Conservation (phyloP, 2,329 filamentous ascomycete genomes). For the Fusarium sp. region DNA sequence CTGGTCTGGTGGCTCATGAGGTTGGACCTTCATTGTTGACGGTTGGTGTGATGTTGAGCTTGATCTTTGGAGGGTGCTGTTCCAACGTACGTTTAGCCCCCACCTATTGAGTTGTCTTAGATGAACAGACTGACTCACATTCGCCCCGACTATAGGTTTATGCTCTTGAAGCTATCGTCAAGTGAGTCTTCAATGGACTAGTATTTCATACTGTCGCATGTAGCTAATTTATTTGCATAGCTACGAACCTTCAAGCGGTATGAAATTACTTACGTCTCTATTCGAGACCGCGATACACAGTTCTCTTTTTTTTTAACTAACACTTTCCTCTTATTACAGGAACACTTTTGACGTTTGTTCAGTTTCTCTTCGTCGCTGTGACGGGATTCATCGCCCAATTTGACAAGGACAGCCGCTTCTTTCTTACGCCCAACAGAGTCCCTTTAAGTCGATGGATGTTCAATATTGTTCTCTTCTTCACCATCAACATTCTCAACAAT, state of each 20-base stretch:
- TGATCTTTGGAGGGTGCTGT: constrained; percentile 97
- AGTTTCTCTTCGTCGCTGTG: constrained; percentile 85
- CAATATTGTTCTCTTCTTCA: constrained; percentile 91
- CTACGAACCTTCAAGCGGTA: constrained; percentile 87
- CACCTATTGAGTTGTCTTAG: constrained; percentile 3
- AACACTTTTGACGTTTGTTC: constrained; percentile 88
- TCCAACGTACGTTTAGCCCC: constrained; percentile 76
- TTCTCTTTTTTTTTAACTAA: constrained; percentile 39
- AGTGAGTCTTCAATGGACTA: constrained; percentile 67
- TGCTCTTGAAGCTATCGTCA: constrained; percentile 93
- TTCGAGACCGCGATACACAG: not conserved
- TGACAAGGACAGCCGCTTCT: constrained; percentile 76
- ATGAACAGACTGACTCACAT: constrained; percentile 19
- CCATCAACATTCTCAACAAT: constrained; percentile 96
- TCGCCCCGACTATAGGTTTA: constrained; percentile 76
- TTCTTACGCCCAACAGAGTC: constrained; percentile 81
- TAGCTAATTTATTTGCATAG: constrained; percentile 58
- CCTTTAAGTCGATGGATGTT: constrained; percentile 87
- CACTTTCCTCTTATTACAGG: constrained; percentile 61
- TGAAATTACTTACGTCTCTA: not conserved
- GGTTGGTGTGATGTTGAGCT: constrained; percentile 76
- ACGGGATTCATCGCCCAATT: constrained; percentile 83
- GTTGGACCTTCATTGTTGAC: constrained; percentile 61
- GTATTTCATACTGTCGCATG: not conserved
- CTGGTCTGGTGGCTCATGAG: constrained; percentile 41